Evolutionary conservation across 78 protist species (phyloP), one percentile per base, ranked within the genome.

Genomic region (Salpingoeca rosetta): DNA sequence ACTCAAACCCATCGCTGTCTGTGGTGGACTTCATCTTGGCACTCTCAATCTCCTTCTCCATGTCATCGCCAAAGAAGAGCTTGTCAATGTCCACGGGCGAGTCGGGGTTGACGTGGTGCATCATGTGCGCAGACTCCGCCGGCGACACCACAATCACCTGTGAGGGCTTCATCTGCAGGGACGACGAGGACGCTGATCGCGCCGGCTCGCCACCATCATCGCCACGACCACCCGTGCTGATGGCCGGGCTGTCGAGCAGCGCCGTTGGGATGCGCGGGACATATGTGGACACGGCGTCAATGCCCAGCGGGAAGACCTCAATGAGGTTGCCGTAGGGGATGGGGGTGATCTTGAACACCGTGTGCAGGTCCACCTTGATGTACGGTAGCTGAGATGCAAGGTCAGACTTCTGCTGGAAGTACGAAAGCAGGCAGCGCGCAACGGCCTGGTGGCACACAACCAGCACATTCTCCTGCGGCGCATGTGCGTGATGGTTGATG

Each of bases 401-500:
- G 44, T 93, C 94, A 38, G 88, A 88, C 37, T 77, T 40, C 76
- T 89, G 93, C 56, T 76, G 74, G n/a, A 94, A 91, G 85, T 95
- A 96, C 3, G 96, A 88, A 28, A 73, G 72, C 36, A 92, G 73
- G 82, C 91, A 91, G 42, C 98, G 91, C 24, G 87, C 86, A 2
- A 95, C 93, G 12, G 97, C 98, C 80, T 86, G 89, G 77, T 86
- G 89, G 39, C 85, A 37, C 25, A 86, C 65, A 31, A 86, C 85
- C 36, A 82, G 44, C 10, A 82, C 51, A 24, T 57, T 22, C 51
- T 41, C 45, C 44, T 27, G 11, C 76, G 35, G 10, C 38, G 36
- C 37, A 51, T 51, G n/a, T n/a, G n/a, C n/a, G n/a, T n/a, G n/a
- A n/a, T n/a, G n/a, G n/a, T n/a, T n/a, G n/a, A 56, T 56, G 72